A percentile compares a stretch with the other conserved stretches of the same genome.
phyloP scores from a whole-genome alignment of 306 rosid species.

The Adenanthera pavonina region DNA sequence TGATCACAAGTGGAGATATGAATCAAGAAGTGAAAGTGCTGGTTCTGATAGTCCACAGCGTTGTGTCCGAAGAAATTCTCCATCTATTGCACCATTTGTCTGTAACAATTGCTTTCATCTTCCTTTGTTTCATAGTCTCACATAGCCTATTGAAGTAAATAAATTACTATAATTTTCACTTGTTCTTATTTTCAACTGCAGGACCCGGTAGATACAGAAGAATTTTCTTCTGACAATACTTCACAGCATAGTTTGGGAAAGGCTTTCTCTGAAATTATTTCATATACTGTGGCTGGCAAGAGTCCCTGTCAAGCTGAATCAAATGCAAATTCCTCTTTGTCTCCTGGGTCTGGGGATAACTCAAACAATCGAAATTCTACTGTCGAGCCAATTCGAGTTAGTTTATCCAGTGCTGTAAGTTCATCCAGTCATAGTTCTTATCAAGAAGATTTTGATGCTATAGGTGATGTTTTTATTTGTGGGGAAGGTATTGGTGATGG shows the following conservation, averaged over 20 bases:
- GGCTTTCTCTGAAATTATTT: conserved; percentile 80
- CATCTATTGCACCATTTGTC: conserved; percentile 70
- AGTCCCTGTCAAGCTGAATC: conserved; percentile 58
- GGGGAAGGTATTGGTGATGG: conserved; percentile 85
- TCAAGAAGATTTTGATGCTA: conserved; percentile 81
- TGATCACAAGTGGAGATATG: conserved; percentile 58
- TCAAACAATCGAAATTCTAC: conserved; percentile 75
- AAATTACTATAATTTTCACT: conserved; percentile 22
- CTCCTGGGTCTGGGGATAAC: conserved; percentile 67
- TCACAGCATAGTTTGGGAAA: conserved; percentile 67
- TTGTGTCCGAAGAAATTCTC: conserved; percentile 63
- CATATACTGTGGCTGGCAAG: conserved; percentile 64
- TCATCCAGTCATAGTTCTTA: conserved; percentile 93
- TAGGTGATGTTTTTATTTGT: conserved; percentile 87
- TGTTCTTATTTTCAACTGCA: conserved; percentile 43
- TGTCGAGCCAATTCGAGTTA: conserved; percentile 76
- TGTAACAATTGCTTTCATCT: conserved; percentile 48
- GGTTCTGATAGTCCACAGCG: conserved; percentile 62
- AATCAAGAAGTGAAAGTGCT: conserved; percentile 59
- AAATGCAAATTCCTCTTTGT: conserved; percentile 50
- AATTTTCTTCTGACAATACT: conserved; percentile 53
- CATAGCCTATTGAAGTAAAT: conserved; percentile 35
- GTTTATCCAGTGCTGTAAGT: conserved; percentile 93
- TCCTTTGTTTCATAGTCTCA: conserved; percentile 36
- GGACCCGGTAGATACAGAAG: conserved; percentile 72